Conservation (phyloP, 805 yeast species). For the Starmerella roubikii region DNA sequence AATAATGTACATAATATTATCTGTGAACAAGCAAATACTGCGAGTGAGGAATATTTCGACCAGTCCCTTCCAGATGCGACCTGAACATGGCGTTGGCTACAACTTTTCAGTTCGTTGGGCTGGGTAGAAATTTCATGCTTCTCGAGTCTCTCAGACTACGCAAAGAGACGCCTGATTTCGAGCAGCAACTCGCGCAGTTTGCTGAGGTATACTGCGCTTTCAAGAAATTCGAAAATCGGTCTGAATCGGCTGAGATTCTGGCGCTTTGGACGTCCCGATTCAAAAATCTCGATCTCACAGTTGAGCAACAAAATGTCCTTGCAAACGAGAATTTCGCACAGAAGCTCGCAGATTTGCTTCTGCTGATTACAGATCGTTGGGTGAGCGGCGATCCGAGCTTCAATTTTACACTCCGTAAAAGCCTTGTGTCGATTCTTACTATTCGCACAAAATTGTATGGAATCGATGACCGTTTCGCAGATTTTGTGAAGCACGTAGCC, state of each 20-base stretch:
- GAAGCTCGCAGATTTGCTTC: conserved; percentile 1
- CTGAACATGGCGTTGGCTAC: too few species aligned
- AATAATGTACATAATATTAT: not conserved
- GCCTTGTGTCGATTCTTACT: not conserved
- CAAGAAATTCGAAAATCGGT: not conserved
- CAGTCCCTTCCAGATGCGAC: too few species aligned
- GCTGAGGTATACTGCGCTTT: not conserved
- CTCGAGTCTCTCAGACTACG: not conserved
- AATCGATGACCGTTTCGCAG: not conserved
- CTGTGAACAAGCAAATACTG: not conserved
- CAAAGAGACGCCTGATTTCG: not conserved
- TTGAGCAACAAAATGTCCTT: not conserved
- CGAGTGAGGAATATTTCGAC: too few species aligned
- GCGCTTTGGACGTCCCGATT: conserved; percentile 7
- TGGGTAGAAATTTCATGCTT: too few species aligned
- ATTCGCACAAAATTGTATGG: not conserved
- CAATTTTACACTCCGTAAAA: conserved; percentile 2
- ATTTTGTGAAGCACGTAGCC: conserved; percentile 1
- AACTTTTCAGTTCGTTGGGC: too few species aligned
- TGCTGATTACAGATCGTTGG: conserved; percentile 9
- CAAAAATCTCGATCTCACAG: not conserved
- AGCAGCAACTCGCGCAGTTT: conserved; percentile 1
- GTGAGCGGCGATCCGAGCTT: conserved; percentile 12
- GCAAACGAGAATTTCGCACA: not conserved
- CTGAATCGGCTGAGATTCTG: conserved; percentile 5